A percentile compares a stretch with the other conserved stretches of the same genome.
These are phyloP conservation scores for Phylloporus arenicola DNA, from an alignment of 768 basidiomycete genomes.

Conservation along the genomic window DNA sequence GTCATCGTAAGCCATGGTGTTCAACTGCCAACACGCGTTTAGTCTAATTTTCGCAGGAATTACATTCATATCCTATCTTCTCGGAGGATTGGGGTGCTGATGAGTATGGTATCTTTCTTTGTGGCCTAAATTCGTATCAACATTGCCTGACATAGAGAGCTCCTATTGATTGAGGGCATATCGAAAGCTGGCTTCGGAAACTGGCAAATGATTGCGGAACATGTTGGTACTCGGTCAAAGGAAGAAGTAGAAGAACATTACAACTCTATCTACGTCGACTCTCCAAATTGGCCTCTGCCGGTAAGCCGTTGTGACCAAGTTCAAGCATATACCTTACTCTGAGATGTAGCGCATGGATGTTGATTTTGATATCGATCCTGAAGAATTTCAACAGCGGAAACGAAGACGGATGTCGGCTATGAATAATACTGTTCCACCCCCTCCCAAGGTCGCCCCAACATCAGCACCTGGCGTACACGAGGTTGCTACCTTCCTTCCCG, in stretches of 20 bases:
- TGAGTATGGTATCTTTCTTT: conserved; percentile 53
- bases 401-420: conserved; percentile 82
- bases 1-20: conserved; percentile 60
- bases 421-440: conserved; percentile 49
- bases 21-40: not conserved
- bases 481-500: conserved; percentile 87
- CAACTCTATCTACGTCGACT: conserved; percentile 70
- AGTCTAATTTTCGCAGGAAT: conserved; percentile 52
- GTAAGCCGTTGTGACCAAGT: conserved; percentile 38
- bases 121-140: conserved; percentile 1
- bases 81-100: conserved; percentile 96
- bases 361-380: conserved; percentile 66
- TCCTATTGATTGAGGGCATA: conserved; percentile 84
- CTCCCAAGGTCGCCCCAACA: conserved; percentile 72
- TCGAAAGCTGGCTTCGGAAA: conserved; percentile 87
- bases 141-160: conserved; percentile 51
- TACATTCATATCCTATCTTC: conserved; percentile 96
- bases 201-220: conserved; percentile 94
- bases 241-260: conserved; percentile 95
- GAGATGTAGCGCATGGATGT: conserved; percentile 38
- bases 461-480: conserved; percentile 92
- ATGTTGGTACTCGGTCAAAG: conserved; percentile 89
- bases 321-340: not conserved
- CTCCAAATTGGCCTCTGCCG: conserved; percentile 74
- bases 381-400: conserved; percentile 85